Conservation (phyloP, 2,329 filamentous ascomycete species). For the Rhynchosporium graminicola region DNA sequence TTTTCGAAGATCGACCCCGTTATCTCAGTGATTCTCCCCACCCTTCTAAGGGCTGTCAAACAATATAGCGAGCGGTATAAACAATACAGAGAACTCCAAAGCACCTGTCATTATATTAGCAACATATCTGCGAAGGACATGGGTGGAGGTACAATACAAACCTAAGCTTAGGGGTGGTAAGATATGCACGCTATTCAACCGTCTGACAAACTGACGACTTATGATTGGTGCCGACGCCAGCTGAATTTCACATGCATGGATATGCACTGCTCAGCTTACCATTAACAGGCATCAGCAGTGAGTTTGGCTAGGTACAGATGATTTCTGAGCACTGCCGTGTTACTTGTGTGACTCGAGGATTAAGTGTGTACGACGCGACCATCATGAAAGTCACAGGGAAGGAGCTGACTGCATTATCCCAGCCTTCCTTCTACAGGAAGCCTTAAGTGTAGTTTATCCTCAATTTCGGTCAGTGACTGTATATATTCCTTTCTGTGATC, state of each 20-base stretch:
- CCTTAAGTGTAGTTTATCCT: neutral
- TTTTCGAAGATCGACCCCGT: no score
- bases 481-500: no score
- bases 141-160: neutral
- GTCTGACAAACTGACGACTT: neutral
- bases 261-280: conserved; percentile 1
- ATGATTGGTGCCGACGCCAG: conserved; percentile 9
- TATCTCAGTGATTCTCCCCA: no score
- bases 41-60: no score
- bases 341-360: neutral
- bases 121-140: no score
- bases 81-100: neutral
- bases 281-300: neutral
- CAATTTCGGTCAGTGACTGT: no score
- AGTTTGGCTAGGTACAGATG: neutral
- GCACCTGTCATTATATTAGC: no score
- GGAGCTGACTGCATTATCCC: neutral
- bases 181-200: neutral
- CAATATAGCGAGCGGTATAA: neutral
- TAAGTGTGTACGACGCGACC: neutral
- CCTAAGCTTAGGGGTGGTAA: neutral
- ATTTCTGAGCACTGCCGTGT: neutral
- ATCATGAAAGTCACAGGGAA: neutral
- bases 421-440: conserved; percentile 4
- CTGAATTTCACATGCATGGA: conserved; percentile 14